These are phyloP conservation scores for Penicillium sp. DNA, from an alignment of 2,329 filamentous ascomycete species.

Conservation along the genomic window DNA sequence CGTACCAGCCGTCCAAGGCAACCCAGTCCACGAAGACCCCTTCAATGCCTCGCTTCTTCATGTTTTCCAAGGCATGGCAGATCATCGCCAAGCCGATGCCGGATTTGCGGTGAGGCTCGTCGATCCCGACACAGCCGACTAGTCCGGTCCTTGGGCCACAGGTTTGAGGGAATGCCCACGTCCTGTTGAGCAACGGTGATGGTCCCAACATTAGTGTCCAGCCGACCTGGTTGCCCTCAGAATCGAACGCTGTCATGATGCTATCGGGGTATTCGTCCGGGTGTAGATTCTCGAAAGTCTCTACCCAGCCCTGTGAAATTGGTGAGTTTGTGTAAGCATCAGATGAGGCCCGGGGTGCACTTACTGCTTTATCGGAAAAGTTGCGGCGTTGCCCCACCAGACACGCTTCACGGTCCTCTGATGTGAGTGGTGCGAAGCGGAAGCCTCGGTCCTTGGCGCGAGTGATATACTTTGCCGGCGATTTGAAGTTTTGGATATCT, in stretches of 20 bases:
- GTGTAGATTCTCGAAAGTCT: slow-evolving; percentile 41
- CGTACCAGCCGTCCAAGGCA: slow-evolving; percentile 47
- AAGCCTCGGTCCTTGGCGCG: slow-evolving; percentile 38
- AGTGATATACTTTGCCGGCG: slow-evolving; percentile 37
- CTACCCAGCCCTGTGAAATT: slow-evolving; percentile 42
- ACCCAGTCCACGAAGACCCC: slow-evolving; percentile 51
- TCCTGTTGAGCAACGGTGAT: slow-evolving; percentile 28
- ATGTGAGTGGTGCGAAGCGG: slow-evolving; percentile 39
- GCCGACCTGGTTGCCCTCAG: slow-evolving; percentile 41
- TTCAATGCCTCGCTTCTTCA: slow-evolving; percentile 45
- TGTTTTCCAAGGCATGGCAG: slow-evolving; percentile 46
- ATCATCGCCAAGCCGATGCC: slow-evolving; percentile 48
- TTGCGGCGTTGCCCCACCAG: slow-evolving; percentile 42
- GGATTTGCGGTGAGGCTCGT: slow-evolving; percentile 37
- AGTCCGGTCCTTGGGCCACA: slow-evolving; percentile 45
- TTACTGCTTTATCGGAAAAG: slow-evolving; percentile 40
- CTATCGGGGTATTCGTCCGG: slow-evolving; percentile 39
- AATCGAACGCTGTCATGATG: slow-evolving; percentile 47
- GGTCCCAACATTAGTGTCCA: slow-evolving; percentile 50
- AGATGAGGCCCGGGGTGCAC: slow-evolving; percentile 2
- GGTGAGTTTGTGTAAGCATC: slow-evolving; percentile 1
- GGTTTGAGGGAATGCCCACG: slow-evolving; percentile 46
- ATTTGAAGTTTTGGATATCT: slow-evolving; percentile 38
- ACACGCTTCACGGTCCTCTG: slow-evolving; percentile 43
- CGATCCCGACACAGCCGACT: slow-evolving; percentile 50